phyloP scores from a whole-genome alignment of 768 basidiomycete species.

The Tylopilus plumbeoviolaceoides region DNA sequence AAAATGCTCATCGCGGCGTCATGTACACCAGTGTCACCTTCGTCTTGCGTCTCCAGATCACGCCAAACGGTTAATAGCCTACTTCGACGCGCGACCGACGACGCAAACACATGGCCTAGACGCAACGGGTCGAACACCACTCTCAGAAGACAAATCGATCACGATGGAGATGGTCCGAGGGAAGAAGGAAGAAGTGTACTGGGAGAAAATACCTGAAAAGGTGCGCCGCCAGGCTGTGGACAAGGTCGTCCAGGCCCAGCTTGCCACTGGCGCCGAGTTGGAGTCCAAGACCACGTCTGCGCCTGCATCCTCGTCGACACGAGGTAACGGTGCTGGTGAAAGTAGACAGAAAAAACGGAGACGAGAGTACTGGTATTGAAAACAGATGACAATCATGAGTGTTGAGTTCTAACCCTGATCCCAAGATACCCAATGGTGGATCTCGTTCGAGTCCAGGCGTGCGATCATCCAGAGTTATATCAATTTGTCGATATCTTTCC shows the following conservation, averaged over 20 bases:
- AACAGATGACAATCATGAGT: background rate
- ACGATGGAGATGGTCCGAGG: constrained; percentile 56
- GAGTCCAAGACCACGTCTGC: background rate
- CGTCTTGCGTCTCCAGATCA: constrained; percentile 56
- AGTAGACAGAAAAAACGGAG: constrained; percentile 16
- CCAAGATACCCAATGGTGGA: too few species aligned
- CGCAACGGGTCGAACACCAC: constrained; percentile 36
- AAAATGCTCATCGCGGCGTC: background rate
- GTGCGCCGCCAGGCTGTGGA: constrained; percentile 58
- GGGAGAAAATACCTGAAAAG: constrained; percentile 77
- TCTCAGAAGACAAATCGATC: constrained; percentile 30
- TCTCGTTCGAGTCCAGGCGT: too few species aligned
- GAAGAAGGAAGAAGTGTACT: constrained; percentile 66
- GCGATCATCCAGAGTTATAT: too few species aligned
- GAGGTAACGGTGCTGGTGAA: background rate
- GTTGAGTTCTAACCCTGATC: background rate
- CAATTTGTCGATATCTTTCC: too few species aligned
- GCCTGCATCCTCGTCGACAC: background rate
- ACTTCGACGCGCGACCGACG: constrained; percentile 37
- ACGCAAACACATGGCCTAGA: constrained; percentile 55
- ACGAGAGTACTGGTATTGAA: constrained; percentile 1
- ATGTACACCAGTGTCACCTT: constrained; percentile 58
- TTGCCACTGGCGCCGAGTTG: background rate
- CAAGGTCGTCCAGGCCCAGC: constrained; percentile 30
- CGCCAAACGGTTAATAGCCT: constrained; percentile 39